These are phyloP conservation scores for Amauroascus niger DNA, from an alignment of 2,329 filamentous ascomycete genomes.

Conservation along the genomic window DNA sequence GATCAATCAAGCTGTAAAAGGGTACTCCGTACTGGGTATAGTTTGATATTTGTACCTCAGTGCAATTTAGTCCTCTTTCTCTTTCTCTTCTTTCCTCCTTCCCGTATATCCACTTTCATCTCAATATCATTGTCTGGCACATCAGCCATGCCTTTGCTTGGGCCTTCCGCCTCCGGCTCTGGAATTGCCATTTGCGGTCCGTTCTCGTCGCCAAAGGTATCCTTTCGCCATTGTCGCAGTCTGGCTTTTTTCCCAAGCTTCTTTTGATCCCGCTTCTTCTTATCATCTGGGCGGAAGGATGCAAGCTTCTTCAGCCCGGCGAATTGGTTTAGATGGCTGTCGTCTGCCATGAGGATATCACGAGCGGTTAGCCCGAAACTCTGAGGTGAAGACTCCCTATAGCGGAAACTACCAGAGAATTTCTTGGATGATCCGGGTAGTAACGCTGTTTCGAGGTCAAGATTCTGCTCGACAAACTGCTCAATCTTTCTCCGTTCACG, in stretches of 20 bases:
- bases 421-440: conserved; percentile 47
- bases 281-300: conserved; percentile 73
- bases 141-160: conserved; percentile 16
- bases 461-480: conserved; percentile 69
- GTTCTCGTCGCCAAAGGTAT: conserved; percentile 55
- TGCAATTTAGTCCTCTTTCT: conserved; percentile 38
- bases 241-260: conserved; percentile 84
- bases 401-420: conserved; percentile 59
- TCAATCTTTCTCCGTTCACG: conserved; percentile 77
- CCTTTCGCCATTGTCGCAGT: conserved; percentile 72
- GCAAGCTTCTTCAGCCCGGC: conserved; percentile 93
- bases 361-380: conserved; percentile 79
- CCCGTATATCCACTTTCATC: conserved; percentile 35
- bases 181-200: conserved; percentile 32
- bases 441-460: conserved; percentile 61
- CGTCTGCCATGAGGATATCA: conserved; percentile 85
- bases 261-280: conserved; percentile 84
- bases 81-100: conserved; percentile 31
- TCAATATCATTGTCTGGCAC: conserved; percentile 19
- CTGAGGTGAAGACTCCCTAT: conserved; percentile 85
- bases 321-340: conserved; percentile 77
- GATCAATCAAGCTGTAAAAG: too few relatives aligned
- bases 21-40: too few relatives aligned
- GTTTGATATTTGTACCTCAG: conserved; percentile 15
- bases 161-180: conserved; percentile 16